Percentiles rank a stretch among this genome's conserved stretches.
Evolutionary conservation across 1,139 yeast species (phyloP).

Genomic region (Hansenula lynferdii): DNA sequence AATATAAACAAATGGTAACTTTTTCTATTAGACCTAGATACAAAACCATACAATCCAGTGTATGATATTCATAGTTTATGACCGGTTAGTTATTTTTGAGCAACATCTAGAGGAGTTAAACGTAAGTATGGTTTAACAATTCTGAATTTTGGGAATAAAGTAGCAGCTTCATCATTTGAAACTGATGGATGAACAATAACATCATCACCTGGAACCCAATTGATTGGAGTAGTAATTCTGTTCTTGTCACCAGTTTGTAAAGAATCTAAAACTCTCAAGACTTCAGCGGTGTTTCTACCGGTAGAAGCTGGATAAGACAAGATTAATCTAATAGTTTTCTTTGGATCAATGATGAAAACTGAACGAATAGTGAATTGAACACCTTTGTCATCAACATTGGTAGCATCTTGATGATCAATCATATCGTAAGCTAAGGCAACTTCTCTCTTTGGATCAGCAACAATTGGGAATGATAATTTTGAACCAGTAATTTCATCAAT

Average conservation of each 20-base stretch:
- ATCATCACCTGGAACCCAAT: constrained; percentile 86
- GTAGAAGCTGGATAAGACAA: constrained; percentile 81
- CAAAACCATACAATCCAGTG: not conserved
- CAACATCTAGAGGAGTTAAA: constrained; percentile 39
- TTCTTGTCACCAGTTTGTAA: constrained; percentile 70
- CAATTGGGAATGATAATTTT: constrained; percentile 66
- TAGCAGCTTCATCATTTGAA: constrained; percentile 66
- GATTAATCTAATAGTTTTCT: constrained; percentile 66
- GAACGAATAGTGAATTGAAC: constrained; percentile 71
- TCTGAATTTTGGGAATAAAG: constrained; percentile 70
- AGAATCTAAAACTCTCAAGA: constrained; percentile 75
- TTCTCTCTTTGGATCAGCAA: constrained; percentile 72
- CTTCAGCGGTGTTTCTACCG: constrained; percentile 87
- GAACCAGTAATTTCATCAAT: constrained; percentile 74
- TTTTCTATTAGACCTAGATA: too few species aligned
- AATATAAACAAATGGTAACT: too few species aligned
- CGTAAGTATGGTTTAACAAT: constrained; percentile 76
- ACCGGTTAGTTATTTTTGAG: constrained; percentile 1
- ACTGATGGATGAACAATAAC: constrained; percentile 77
- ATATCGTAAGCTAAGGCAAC: constrained; percentile 69
- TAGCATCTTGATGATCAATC: constrained; percentile 67
- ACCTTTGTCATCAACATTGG: constrained; percentile 55
- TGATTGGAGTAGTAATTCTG: constrained; percentile 76
- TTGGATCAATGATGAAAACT: constrained; percentile 79
- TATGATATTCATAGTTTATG: not conserved